These are phyloP conservation scores for Typha latifolia DNA, from an alignment of 176 grass and related monocot species.

Conservation along the genomic window DNA sequence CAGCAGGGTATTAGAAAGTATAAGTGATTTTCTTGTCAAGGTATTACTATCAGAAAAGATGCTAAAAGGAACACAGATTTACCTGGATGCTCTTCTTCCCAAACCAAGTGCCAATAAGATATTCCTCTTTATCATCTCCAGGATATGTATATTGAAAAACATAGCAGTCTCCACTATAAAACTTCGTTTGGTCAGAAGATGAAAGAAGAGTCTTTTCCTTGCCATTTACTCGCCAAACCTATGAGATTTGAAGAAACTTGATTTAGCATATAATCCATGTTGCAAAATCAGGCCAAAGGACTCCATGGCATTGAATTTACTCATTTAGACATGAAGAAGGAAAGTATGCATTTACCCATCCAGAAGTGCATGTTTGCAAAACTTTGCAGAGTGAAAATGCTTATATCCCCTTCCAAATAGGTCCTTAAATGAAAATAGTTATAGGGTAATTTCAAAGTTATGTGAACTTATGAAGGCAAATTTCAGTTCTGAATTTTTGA, in stretches of 20 bases:
- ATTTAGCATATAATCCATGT: not conserved
- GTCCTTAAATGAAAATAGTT: not conserved
- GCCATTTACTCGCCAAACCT: constrained; percentile 91
- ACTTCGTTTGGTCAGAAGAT: constrained; percentile 92
- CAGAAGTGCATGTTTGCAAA: no score
- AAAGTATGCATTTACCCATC: not conserved
- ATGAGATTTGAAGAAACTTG: constrained; percentile 7
- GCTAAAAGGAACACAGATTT: constrained; percentile 21
- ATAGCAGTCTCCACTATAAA: constrained; percentile 95
- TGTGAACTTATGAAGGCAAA: not conserved
- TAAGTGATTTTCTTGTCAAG: not conserved
- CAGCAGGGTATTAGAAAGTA: not conserved
- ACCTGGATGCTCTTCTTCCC: constrained; percentile 87
- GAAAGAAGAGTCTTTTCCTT: constrained; percentile 72
- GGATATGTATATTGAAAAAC: constrained; percentile 96
- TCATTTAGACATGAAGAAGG: not conserved
- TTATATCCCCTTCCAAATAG: no score
- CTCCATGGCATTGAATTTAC: not conserved
- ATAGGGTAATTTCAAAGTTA: constrained; percentile 1
- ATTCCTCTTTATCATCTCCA: constrained; percentile 78
- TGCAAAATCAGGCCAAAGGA: not conserved
- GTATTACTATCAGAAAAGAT: constrained; percentile 5
- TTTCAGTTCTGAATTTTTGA: constrained; percentile 13
- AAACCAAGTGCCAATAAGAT: constrained; percentile 89
- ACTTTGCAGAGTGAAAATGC: no score